Percentiles rank a stretch among this genome's conserved stretches.
These are phyloP conservation scores for Paraphoma chrysanthemicola DNA, from an alignment of 2,329 filamentous ascomycete genomes.

Conservation along the genomic window DNA sequence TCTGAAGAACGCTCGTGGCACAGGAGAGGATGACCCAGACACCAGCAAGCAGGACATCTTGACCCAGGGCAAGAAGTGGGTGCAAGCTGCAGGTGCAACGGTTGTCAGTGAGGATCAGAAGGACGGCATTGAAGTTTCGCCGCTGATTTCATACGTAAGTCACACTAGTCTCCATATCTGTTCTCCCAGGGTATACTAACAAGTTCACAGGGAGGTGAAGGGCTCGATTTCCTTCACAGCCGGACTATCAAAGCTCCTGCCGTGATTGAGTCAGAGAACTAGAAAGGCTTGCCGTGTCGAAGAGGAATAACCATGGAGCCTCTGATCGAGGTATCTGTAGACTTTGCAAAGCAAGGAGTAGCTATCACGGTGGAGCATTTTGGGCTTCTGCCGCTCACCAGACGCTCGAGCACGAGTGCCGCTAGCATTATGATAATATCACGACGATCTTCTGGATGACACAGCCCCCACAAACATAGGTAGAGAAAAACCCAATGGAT, in stretches of 20 bases:
- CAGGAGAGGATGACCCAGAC: conserved; percentile 90
- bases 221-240: conserved; percentile 66
- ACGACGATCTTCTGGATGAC: background rate
- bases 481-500: background rate
- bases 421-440: background rate
- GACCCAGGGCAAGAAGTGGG: conserved; percentile 86
- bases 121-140: conserved; percentile 85
- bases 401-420: background rate
- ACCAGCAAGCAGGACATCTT: conserved; percentile 92
- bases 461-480: background rate
- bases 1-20: conserved; percentile 84
- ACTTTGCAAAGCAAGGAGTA: background rate
- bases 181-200: background rate
- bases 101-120: conserved; percentile 67
- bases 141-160: conserved; percentile 94
- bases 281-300: conserved; percentile 16
- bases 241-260: conserved; percentile 69
- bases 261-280: conserved; percentile 67
- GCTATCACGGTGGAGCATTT: background rate
- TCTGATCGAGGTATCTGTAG: background rate
- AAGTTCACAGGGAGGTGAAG: conserved; percentile 63
- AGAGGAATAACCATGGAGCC: background rate
- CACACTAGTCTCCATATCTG: background rate
- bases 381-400: background rate
- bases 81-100: conserved; percentile 76